Conservation (phyloP, 768 basidiomycete species). For the Leucogyrophana mollusca region DNA sequence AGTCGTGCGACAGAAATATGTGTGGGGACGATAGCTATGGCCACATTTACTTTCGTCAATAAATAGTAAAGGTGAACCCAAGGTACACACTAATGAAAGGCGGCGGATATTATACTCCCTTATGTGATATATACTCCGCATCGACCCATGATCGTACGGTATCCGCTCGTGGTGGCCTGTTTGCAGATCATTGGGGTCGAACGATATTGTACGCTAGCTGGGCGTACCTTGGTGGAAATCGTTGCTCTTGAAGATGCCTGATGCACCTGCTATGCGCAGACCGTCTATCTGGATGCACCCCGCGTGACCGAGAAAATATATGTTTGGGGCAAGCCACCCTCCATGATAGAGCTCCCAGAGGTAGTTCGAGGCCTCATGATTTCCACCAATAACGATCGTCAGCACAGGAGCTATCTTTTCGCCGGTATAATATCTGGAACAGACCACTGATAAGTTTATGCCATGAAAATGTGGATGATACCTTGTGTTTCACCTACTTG, state of each 20-base stretch:
- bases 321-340: constrained; percentile 95
- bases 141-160: constrained; percentile 71
- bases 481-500: constrained; percentile 43
- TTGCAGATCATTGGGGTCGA: too few relatives aligned
- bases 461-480: background rate
- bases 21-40: constrained; percentile 56
- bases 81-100: constrained; percentile 61
- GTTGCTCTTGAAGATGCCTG: constrained; percentile 83
- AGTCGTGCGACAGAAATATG: constrained; percentile 95
- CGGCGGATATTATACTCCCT: constrained; percentile 82
- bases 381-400: constrained; percentile 95
- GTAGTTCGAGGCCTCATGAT: constrained; percentile 97
- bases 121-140: constrained; percentile 88
- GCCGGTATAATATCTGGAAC: constrained; percentile 80
- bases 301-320: constrained; percentile 93
- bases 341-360: constrained; percentile 98
- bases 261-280: constrained; percentile 83
- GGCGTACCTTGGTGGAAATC: constrained; percentile 68
- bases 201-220: too few relatives aligned
- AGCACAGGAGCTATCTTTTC: constrained; percentile 78
- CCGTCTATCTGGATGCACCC: constrained; percentile 89
- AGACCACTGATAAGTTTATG: constrained; percentile 5
- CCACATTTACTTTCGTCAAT: background rate
- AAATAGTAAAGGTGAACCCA: background rate
- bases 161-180: constrained; percentile 78